Base-by-base conservation (phyloP, 2,329 filamentous ascomycete species). In the Amesomyces nigricolor region DNA sequence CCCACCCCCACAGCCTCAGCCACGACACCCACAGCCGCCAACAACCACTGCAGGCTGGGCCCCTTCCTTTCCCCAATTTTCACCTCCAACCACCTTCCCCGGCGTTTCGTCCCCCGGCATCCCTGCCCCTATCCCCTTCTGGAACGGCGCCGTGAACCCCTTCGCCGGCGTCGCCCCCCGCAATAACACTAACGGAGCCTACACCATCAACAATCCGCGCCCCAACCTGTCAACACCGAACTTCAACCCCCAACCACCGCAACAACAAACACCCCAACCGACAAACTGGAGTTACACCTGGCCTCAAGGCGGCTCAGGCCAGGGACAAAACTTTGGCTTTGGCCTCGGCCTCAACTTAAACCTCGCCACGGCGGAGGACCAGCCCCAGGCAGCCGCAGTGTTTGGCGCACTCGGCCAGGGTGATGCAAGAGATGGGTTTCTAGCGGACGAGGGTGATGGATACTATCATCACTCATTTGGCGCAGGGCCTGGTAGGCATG, bases 41-140 rank as follows among this genome's bases (percentile, higher is more conserved):
- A 69, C 71, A 1, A 70, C 69, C 6, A 66, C 73, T 3, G 71
- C 72, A 5, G 71, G 75, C 57, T 83, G 80, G 80, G 81, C 79
- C 67, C 67, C 72, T 10, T 76, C 77, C 0, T 76, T 77, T 7
- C 70, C 77, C 0, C 77, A 76, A 0, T 78, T 81, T 60, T 76
- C 81, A 48, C 76, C 78, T 2, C 78, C 79, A 0, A 80, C 80
- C 54, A 67, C 73, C 6, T 79, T 79, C 54, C 78, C 79, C 51
- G 71, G 71, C 37, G 70, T 70, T 16, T 13, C 32, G 32, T 35
- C 32, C 8, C 71, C 73, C 63, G 70, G 69, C 54, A 69, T 51
- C 10, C 39, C 53, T 14, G 39, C 68, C 48, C 48, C 70, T 67
- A 43, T 73, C 22, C 22, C 22, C 22, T 26, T 73, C 61, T 79